A percentile compares a stretch with the other conserved stretches of the same genome.
Evolutionary conservation across 768 basidiomycete genomes (phyloP).

Genomic region (Holtermannia corniformis): DNA sequence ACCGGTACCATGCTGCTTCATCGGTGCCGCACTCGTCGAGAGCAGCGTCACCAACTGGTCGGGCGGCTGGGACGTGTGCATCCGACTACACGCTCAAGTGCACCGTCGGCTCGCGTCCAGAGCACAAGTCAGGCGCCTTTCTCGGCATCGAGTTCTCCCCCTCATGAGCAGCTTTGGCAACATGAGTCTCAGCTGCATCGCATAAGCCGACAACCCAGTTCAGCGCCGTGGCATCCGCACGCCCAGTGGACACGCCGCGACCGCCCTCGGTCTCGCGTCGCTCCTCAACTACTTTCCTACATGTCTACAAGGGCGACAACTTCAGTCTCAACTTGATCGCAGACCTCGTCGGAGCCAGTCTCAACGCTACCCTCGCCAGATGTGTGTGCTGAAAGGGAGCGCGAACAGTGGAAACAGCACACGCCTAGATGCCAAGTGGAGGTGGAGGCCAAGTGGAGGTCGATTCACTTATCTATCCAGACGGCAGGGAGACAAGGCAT

Average conservation of each 20-base stretch:
- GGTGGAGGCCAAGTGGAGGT: too few relatives aligned
- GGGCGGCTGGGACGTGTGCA: constrained; percentile 16
- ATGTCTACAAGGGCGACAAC: constrained; percentile 17
- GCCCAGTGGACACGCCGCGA: constrained; percentile 18
- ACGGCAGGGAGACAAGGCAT: too few relatives aligned
- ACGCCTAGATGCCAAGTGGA: too few relatives aligned
- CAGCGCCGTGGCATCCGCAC: constrained; percentile 20
- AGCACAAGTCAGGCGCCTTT: constrained; percentile 14
- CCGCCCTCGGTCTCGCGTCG: constrained; percentile 16
- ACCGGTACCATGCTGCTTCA: constrained; percentile 21
- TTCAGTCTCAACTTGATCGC: constrained; percentile 16
- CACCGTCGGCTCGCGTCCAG: background rate
- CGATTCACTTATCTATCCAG: too few relatives aligned
- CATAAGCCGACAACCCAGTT: constrained; percentile 19
- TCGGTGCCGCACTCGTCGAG: constrained; percentile 19
- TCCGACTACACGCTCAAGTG: constrained; percentile 16
- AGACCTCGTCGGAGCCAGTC: constrained; percentile 8
- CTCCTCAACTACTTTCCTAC: constrained; percentile 19
- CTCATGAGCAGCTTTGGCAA: constrained; percentile 19
- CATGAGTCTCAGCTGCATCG: constrained; percentile 19
- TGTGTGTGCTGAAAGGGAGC: too few relatives aligned
- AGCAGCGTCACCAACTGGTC: constrained; percentile 21
- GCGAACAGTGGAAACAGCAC: too few relatives aligned
- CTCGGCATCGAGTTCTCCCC: constrained; percentile 19
- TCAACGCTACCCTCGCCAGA: constrained; percentile 13